These are phyloP conservation scores for Kwoniella mangroviensis DNA, from an alignment of 768 basidiomycete species.

Conservation along the genomic window DNA sequence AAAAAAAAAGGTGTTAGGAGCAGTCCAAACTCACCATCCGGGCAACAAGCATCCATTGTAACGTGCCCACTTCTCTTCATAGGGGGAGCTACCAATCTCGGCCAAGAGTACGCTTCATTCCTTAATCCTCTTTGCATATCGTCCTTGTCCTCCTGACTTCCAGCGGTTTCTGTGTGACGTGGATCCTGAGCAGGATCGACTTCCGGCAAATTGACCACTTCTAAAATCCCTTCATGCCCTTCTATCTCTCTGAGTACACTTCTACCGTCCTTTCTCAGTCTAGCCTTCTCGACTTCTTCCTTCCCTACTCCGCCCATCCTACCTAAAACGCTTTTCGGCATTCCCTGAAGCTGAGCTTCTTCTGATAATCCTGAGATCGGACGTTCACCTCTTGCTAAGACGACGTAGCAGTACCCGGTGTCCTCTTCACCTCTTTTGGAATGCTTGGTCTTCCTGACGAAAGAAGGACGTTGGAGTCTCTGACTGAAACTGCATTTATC, in stretches of 20 bases:
- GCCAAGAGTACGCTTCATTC: constrained; percentile 82
- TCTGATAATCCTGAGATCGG: constrained; percentile 58
- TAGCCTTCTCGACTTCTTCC: constrained; percentile 42
- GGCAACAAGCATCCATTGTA: constrained; percentile 83
- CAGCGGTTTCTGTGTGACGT: neutral
- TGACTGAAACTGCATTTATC: constrained; percentile 79
- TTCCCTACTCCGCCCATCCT: constrained; percentile 45
- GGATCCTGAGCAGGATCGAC: neutral
- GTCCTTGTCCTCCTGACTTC: constrained; percentile 1
- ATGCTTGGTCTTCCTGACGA: constrained; percentile 86
- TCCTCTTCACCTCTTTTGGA: constrained; percentile 83
- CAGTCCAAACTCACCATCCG: constrained; percentile 66
- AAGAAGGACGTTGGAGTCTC: constrained; percentile 80
- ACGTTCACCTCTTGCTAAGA: constrained; percentile 76
- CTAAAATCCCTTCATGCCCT: constrained; percentile 33
- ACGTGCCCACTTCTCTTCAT: constrained; percentile 89
- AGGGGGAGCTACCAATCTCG: constrained; percentile 88
- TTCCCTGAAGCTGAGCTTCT: neutral
- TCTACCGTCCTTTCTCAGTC: constrained; percentile 39
- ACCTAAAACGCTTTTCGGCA: constrained; percentile 26
- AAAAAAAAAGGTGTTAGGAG: neutral
- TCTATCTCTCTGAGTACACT: constrained; percentile 32
- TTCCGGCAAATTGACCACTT: constrained; percentile 39
- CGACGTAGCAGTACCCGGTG: constrained; percentile 85
- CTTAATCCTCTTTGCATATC: constrained; percentile 61